Evolutionary conservation across 306 rosid genomes (phyloP).

Genomic region (Ziziphus jujuba): DNA sequence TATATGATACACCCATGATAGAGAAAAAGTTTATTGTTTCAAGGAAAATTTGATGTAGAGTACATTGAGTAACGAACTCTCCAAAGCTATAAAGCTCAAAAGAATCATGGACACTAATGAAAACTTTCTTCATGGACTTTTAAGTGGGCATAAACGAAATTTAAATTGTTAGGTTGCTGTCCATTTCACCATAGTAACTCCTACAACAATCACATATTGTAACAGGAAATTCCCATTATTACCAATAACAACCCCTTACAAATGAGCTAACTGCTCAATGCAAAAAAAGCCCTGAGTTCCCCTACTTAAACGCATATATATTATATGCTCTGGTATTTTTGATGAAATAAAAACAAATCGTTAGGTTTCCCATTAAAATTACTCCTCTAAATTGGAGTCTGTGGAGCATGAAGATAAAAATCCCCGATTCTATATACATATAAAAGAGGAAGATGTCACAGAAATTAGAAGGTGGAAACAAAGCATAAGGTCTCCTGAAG

Average conservation of each 20-base stretch:
- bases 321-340: no score
- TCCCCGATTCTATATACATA: no score
- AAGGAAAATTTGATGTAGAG: neutral
- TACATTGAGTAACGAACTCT: neutral
- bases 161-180: neutral
- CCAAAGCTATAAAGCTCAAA: neutral
- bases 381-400: no score
- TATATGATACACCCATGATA: neutral
- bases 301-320: neutral
- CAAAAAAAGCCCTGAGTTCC: neutral
- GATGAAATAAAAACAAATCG: no score
- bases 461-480: no score
- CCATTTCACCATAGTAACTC: neutral
- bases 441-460: no score
- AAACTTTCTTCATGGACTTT: neutral
- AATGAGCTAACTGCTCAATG: neutral
- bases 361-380: no score
- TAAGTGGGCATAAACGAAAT: neutral
- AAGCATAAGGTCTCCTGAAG: no score
- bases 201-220: neutral
- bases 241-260: neutral
- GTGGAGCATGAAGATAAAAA: no score
- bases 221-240: neutral
- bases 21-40: neutral
- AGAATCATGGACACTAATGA: neutral